Conservation (phyloP, 2,329 filamentous ascomycete genomes). For the Ascocoryne sarcoides region DNA sequence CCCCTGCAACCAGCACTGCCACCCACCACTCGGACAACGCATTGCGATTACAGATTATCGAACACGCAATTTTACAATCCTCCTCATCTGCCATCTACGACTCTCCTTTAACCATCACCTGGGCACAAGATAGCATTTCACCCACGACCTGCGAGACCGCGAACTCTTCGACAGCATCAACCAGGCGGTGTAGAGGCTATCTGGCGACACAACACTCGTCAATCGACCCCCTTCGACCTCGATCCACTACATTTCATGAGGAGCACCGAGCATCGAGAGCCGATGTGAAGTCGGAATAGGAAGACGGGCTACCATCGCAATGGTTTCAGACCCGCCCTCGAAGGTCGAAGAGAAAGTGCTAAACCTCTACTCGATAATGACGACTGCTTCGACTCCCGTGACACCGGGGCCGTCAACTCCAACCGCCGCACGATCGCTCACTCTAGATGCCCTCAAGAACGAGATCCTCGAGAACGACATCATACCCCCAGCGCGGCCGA, state of each 20-base stretch:
- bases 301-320: background rate
- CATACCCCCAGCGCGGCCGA: slow-evolving; percentile 24
- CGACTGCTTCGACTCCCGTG: slow-evolving; percentile 21
- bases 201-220: too few species aligned
- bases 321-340: background rate
- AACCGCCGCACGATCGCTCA: slow-evolving; percentile 18
- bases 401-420: slow-evolving; percentile 28
- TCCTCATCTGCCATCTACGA: background rate
- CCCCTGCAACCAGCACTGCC: background rate
- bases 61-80: background rate
- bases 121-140: too few species aligned
- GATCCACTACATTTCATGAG: background rate
- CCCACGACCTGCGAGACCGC: too few species aligned
- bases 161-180: too few species aligned
- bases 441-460: slow-evolving; percentile 20
- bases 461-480: slow-evolving; percentile 19
- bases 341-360: background rate
- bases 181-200: too few species aligned
- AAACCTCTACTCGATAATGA: background rate
- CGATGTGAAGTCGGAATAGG: background rate
- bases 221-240: background rate
- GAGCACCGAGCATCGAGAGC: background rate
- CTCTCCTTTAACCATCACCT: too few species aligned
- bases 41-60: background rate
- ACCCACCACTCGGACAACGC: background rate